Base-by-base conservation (phyloP, 805 yeast genomes). In the Saccharomycopsis schoenii region DNA sequence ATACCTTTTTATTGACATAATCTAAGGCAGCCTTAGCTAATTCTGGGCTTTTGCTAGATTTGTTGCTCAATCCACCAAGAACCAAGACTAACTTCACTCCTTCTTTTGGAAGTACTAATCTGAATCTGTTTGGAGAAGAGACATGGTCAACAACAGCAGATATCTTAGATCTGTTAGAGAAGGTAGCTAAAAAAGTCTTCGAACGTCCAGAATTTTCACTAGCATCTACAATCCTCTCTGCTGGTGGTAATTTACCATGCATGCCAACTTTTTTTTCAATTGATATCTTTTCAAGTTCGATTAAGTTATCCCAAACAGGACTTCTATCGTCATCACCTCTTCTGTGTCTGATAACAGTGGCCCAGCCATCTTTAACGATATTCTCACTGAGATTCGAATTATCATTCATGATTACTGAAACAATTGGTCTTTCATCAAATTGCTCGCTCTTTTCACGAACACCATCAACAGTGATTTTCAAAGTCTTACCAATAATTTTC, bases 291-390 rank as follows among this genome's bases (percentile, higher is more conserved):
- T 90, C 96, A 57, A 83, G 76, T 68, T 88, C 96, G 55, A 87
- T 72, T 60, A 89, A 77, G 57, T 78, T 78, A 69, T 89, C 96
- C 93, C 96, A 89, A 66, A 83, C 80, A 39, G 83, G 79, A 1
- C 94, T 83, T 66, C 89, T 79, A 68, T 84, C 89, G 12, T 78
- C 73, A 55, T 85, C 88, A 62, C 86, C 89, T 72, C 85, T 85
- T 69, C 85, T 83, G 73, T 88, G 96, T 69, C 83, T 83, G 61
- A 88, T 78, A 25, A 89, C 96, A n/a, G 86, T 74, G 15, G 92
- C 96, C 71, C 76, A 83, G 8, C 97, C 97, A 62, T 74, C 77
- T 36, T 77, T 71, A 19, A 89, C 86, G 58, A 89, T 70, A 39
- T 75, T 66, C 66, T 83, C 82, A 8, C 89, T 82, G 43, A 89